phyloP scores from a whole-genome alignment of 805 yeast genomes.

The Lachancea kluyveri region DNA sequence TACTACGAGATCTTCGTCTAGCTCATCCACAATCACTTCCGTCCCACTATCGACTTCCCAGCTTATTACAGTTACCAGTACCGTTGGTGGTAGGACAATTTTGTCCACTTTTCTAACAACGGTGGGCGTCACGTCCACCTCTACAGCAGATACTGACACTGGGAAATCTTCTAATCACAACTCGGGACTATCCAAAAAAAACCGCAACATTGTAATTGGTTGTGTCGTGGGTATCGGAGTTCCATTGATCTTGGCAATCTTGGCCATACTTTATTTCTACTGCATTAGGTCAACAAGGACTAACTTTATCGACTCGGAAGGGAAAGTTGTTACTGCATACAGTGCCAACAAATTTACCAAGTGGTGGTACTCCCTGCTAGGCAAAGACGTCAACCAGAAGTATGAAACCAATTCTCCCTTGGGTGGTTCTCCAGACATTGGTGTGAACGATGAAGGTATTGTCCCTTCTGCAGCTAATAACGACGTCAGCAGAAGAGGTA shows the following conservation, averaged over 20 bases:
- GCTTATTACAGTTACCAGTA: conserved; percentile 21
- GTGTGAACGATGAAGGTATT: conserved; percentile 3
- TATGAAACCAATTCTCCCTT: conserved; percentile 24
- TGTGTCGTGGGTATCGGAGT: conserved; percentile 69
- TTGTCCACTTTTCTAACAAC: conserved; percentile 29
- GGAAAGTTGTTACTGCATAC: conserved; percentile 32
- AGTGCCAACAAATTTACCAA: conserved; percentile 26
- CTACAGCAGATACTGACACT: conserved; percentile 21
- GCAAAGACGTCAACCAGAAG: conserved; percentile 20
- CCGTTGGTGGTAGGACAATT: conserved; percentile 31
- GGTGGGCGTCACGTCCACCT: conserved; percentile 24
- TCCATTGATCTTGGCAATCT: conserved; percentile 37
- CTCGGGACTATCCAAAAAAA: conserved; percentile 41
- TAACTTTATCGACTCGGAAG: conserved; percentile 32
- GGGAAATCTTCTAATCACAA: conserved; percentile 10
- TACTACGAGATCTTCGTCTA: conserved; percentile 8
- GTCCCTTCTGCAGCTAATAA: not conserved
- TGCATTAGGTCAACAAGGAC: conserved; percentile 27
- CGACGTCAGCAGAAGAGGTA: conserved; percentile 7
- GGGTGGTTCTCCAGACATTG: conserved; percentile 14
- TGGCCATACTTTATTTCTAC: conserved; percentile 23
- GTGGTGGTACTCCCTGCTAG: conserved; percentile 27
- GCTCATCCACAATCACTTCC: conserved; percentile 12
- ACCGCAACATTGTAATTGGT: conserved; percentile 55
- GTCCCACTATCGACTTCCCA: conserved; percentile 6